Evolutionary conservation across 345 rosid genomes (phyloP).

Genomic region (Citropsis articulata): DNA sequence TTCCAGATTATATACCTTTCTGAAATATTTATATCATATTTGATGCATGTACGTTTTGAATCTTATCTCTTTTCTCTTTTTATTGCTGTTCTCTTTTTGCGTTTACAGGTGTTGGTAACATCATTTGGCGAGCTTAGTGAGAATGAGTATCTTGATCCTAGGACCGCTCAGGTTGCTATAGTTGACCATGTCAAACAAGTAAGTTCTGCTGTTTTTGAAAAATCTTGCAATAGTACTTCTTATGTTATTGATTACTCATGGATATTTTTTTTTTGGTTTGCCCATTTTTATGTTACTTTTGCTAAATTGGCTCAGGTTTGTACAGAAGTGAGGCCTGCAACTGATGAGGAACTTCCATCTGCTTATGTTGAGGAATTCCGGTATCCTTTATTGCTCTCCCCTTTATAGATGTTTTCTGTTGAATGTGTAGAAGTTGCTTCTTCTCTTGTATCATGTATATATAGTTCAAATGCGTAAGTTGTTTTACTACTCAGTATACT

Average conservation of each 20-base stretch:
- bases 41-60: background rate
- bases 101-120: constrained; percentile 64
- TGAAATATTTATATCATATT: no score
- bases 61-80: background rate
- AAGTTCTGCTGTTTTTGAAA: constrained; percentile 2
- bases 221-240: background rate
- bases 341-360: constrained; percentile 89
- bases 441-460: background rate
- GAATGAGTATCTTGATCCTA: constrained; percentile 84
- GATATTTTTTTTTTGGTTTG: background rate
- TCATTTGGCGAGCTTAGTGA: constrained; percentile 57
- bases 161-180: constrained; percentile 83
- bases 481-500: background rate
- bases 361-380: constrained; percentile 83
- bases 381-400: constrained; percentile 34
- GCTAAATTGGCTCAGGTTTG: constrained; percentile 82
- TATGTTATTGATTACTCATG: background rate
- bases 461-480: background rate
- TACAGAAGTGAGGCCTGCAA: constrained; percentile 84
- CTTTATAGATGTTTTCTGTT: background rate
- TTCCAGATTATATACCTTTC: no score
- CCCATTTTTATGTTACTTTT: constrained; percentile 28
- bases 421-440: background rate
- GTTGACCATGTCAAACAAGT: constrained; percentile 98
- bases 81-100: background rate